Base-by-base conservation (phyloP, 352 stramenopile genomes). In the Pythium phragmitis region DNA sequence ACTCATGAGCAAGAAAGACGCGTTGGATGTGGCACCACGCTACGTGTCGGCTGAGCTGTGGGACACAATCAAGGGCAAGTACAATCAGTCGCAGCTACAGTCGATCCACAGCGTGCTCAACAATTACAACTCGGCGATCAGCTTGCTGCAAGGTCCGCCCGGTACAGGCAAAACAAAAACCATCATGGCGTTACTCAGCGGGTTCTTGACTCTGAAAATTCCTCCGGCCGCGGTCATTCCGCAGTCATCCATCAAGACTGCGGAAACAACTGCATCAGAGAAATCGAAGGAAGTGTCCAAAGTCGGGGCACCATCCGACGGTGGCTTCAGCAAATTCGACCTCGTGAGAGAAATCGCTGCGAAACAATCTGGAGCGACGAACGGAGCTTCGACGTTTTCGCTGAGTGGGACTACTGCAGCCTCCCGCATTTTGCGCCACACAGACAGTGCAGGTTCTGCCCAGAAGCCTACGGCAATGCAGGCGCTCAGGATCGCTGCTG, bases 161-260 rank as follows among this genome's bases (percentile, higher is more conserved):
- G 96, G 96, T 60, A 98, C 92, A 17, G 95, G 95, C 36, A 98
- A 98, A 71, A 98, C 95, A 2, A 94, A 95, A 60, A 98, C 92
- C 4, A 94, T 97, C 46, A 89, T 96, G 81, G 87, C 73, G 0
- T 49, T 96, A 8, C 62, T 96, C 1, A 94, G 85, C 47, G 83
- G 87, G 7, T 81, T 94, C 37, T 43, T 96, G 7, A 67, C 87
- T 33, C 63, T 94, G 23, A 73, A 78, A 49, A 70, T 86, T 28
- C 84, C 84, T 26, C 67, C 80, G 12, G 70, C 79, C 30, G 61
- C 80, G 5, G 59, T 89, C 21, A 77, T 86, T 55, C 62, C 65
- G 28, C 59, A 57, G 36, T 14, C 34, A 11, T 42, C 57, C 16
- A 14, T 41, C 5, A 53, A 33, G 36, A 13, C 17, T 11, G 43